Evolutionary conservation across 2,329 filamentous ascomycete species (phyloP), one percentile per base, ranked within the genome.

Genomic region (Ophidiomyces ophidiicola): DNA sequence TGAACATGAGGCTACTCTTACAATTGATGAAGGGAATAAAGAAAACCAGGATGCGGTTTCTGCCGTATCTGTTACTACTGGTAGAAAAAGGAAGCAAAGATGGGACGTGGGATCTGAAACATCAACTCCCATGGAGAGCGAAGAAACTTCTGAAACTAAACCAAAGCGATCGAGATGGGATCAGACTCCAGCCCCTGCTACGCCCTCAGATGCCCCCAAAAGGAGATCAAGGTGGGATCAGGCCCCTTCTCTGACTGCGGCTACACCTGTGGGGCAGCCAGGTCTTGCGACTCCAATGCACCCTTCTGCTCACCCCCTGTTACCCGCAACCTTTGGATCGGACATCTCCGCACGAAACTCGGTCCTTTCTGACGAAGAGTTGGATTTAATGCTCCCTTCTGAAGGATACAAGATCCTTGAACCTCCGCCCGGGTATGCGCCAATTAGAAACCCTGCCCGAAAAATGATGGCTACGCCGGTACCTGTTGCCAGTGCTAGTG

Each of bases 351-450:
- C 69, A 39, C 81, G 87, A 46, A 90, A 88, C 59, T 78, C 80
- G 43, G 72, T 84, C 4, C 68, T 94, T 29, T 90, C 87, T 29
- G 90, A 98, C 51, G 90, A 98, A 59, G 87, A 96, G 58, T 77
- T 98, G 34, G 83, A 98, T 54, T 69, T 80, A 56, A 82, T 98
- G 69, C 74, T 98, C 5, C 90, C 90, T 1, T 78, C 79, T 1
- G 84, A 92, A 54, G 90, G 90, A 28, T 98, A 94, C 69, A 87
- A 93, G 61, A 76, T 94, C 47, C 72, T 96, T 6, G 80, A 86
- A 17, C 84, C 87, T 11, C 90, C 90, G 21, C 82, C 87, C 3
- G 90, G 90, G 23, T 98, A 96, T 56, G 85, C 83, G 32, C 86
- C 87, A 4, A 74, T 85, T 18, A 77, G 82, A 39, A 78, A 81